These are phyloP conservation scores for Mariannaea sp. DNA, from an alignment of 2,329 filamentous ascomycete genomes.

Conservation along the genomic window DNA sequence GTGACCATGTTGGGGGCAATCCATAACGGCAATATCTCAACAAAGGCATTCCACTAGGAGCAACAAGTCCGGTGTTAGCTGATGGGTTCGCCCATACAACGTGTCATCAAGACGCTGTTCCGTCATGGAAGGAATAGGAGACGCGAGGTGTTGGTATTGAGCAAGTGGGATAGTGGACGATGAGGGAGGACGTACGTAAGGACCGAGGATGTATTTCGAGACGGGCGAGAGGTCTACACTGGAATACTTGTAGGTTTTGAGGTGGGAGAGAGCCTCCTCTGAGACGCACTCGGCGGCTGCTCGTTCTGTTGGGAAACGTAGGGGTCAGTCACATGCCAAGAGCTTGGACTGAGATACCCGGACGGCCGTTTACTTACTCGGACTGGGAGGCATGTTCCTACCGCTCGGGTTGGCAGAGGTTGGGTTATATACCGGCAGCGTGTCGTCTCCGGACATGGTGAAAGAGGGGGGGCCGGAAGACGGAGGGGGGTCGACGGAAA, in stretches of 20 bases:
- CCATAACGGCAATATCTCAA: slow-evolving; percentile 92
- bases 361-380: slow-evolving; percentile 32
- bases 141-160: background rate
- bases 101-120: slow-evolving; percentile 17
- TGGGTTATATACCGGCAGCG: slow-evolving; percentile 41
- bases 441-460: slow-evolving; percentile 41
- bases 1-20: slow-evolving; percentile 98
- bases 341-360: too few species aligned
- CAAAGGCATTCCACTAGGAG: slow-evolving; percentile 91
- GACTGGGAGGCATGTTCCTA: slow-evolving; percentile 43
- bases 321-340: slow-evolving; percentile 6
- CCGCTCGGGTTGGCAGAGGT: slow-evolving; percentile 35
- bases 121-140: background rate
- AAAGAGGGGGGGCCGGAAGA: slow-evolving; percentile 31
- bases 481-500: slow-evolving; percentile 28
- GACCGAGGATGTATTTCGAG: slow-evolving; percentile 89
- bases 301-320: background rate
- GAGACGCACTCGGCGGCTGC: slow-evolving; percentile 74
- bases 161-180: slow-evolving; percentile 4
- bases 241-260: slow-evolving; percentile 97
- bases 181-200: slow-evolving; percentile 73
- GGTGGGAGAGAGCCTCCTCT: slow-evolving; percentile 86
- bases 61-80: slow-evolving; percentile 27
- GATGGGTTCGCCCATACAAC: background rate
- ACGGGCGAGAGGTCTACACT: slow-evolving; percentile 94